phyloP scores from a whole-genome alignment of 2,329 filamentous ascomycete genomes.

The Arthrobotrys pseudoclavata region DNA sequence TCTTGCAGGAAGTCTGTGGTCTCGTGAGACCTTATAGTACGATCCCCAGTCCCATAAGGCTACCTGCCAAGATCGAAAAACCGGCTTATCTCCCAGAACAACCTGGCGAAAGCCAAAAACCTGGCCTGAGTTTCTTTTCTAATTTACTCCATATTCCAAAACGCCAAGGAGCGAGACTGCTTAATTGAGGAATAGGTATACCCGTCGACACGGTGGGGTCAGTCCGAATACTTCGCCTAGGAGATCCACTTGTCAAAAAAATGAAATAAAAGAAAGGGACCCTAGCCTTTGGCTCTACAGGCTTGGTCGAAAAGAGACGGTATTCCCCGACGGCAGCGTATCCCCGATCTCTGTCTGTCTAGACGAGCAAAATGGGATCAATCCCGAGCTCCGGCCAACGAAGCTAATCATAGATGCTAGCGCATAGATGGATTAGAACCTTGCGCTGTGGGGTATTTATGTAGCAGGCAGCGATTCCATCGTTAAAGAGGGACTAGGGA shows the following conservation, averaged over 20 bases:
- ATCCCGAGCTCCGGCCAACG: slow-evolving; percentile 58
- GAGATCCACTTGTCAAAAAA: slow-evolving; percentile 51
- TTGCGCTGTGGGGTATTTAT: slow-evolving; percentile 40
- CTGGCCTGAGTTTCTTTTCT: slow-evolving; percentile 24
- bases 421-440: slow-evolving; percentile 55
- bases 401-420: slow-evolving; percentile 57
- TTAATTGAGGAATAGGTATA: slow-evolving; percentile 28
- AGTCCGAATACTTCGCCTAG: slow-evolving; percentile 35
- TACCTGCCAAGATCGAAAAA: slow-evolving; percentile 50
- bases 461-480: slow-evolving; percentile 48
- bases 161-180: slow-evolving; percentile 48
- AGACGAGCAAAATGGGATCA: slow-evolving; percentile 58
- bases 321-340: slow-evolving; percentile 56
- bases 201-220: slow-evolving; percentile 42
- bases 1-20: slow-evolving; percentile 59
- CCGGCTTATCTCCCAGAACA: slow-evolving; percentile 35
- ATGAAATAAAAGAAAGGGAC: slow-evolving; percentile 2
- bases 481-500: slow-evolving; percentile 15
- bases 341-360: slow-evolving; percentile 49
- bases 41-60: slow-evolving; percentile 52
- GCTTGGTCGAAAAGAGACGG: slow-evolving; percentile 25
- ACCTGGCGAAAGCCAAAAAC: slow-evolving; percentile 34
- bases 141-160: slow-evolving; percentile 17
- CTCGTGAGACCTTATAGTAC: slow-evolving; percentile 56
- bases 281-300: slow-evolving; percentile 19